Evolutionary conservation across 345 rosid genomes (phyloP), one percentile per base, ranked within the genome.

Genomic region (Noccaea caerulescens): DNA sequence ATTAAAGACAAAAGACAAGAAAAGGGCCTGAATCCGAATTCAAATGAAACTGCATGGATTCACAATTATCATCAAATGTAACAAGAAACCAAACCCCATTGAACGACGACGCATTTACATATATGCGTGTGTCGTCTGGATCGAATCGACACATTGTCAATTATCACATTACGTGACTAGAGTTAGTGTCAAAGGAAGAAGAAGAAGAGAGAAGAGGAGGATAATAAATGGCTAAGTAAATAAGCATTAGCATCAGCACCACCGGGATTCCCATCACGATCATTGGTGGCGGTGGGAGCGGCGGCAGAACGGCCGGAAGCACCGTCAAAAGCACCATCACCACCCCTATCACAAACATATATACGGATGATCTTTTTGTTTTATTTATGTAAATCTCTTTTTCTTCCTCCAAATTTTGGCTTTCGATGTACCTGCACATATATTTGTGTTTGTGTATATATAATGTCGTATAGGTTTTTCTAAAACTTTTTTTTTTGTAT

Each of bases 271-370:
- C 66, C 79, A 76, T 69, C 2, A 76, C 20, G 34, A 69, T 55
- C 67, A 69, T 70, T 42, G 79, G 79, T 20, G 75, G 79, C 8
- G 79, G 76, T 1, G 79, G 76, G 23, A 70, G 61, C 47, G 79
- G 79, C 7, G 79, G 79, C 4, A 76, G 51, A 63, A 70, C 12
- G 0, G 75, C 71, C 12, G 79, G 79, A 50, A 76, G 62, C 14
- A 76, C 71, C 55, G 47, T 1, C 25, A 76, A 50, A 7, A 69
- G 1, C 11, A 76, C 6, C 1, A 63, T 3, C 47, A 69, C 71
- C 49, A 76, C 61, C 10, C 41, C 74, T 8, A 75, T 46, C 44
- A 68, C 0, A 43, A 53, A 61, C 78, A 75, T 75, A 61, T 73
- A 75, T 75, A 27, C 34, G 34, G 45, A 55, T 36, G 8, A 34